Evolutionary conservation across 306 rosid species (phyloP), one percentile per base, ranked within the genome.

Genomic region (Medicago ruthenica): DNA sequence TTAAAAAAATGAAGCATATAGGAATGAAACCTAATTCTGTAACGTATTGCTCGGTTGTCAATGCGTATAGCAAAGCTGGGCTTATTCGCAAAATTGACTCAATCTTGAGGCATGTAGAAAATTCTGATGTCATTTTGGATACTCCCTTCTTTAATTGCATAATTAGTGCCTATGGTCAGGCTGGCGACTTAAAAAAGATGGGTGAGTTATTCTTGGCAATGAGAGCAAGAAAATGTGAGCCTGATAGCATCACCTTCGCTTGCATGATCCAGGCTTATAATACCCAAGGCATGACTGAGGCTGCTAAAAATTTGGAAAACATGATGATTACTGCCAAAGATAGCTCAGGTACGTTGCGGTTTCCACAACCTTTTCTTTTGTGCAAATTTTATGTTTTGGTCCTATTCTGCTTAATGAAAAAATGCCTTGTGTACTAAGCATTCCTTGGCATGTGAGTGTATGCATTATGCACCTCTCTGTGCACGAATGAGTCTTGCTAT

Each of bases 1-100:
- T 88, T 70, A 79, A 79, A 73, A 87, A 80, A 57, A 88, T 94
- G 96, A 94, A 94, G 88, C 88, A 86, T 76, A 82, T 74, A 67
- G 98, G 98, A 65, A 61, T 94, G 77, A 94, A 94, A 91, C 97
- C 97, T 31, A 91, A 87, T 79, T 85, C 91, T 63, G 75, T 88
- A 67, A 89, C 98, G 44, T 91, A 83, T 65, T 91, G 96, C 79
- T 94, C 98, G 47, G 89, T 94, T 59, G 87, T 91, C 70, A 86
- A 80, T 84, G 94, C 98, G 17, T 94, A 87, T 80, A 79, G 93
- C 77, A 88, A 86, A 82, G 86, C 87, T 73, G 88, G 89, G 76
- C 53, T 40, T 21, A 65, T 87, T 9, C 87, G 80, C 59, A 87
- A 85, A 84, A 88, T 94, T 53, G 95, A 91, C 67, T 90, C 95